A percentile compares a stretch with the other conserved stretches of the same genome.
Conservation (phyloP, 2,329 filamentous ascomycete genomes). For the Leptosphaerulina australis region DNA sequence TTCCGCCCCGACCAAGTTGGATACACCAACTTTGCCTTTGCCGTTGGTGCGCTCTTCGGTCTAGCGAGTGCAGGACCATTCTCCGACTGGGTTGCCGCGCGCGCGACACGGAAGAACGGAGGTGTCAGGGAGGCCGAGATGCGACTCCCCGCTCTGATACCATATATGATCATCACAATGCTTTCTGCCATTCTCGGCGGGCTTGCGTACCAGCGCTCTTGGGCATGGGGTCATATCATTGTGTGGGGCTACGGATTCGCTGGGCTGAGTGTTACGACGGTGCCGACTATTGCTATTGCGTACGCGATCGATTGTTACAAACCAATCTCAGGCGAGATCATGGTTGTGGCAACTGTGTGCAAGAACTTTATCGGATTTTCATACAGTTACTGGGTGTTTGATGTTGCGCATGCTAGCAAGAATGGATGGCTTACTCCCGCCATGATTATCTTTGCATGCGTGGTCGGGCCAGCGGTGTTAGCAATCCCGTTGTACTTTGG, state of each 20-base stretch:
- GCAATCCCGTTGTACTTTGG: conserved; percentile 52
- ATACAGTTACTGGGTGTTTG: conserved; percentile 52
- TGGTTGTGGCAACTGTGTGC: conserved; percentile 53
- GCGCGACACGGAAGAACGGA: conserved; percentile 58
- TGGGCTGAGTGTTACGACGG: conserved; percentile 50
- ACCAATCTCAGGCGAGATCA: conserved; percentile 54
- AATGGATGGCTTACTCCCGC: conserved; percentile 50
- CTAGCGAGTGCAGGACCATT: conserved; percentile 61
- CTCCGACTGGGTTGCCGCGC: conserved; percentile 63
- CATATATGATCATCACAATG: conserved; percentile 59
- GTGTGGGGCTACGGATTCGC: conserved; percentile 57
- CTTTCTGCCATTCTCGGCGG: conserved; percentile 57
- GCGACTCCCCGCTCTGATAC: conserved; percentile 54
- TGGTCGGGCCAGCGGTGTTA: conserved; percentile 48
- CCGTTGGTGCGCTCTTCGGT: conserved; percentile 61
- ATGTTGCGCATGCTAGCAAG: conserved; percentile 42
- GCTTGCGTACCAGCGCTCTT: conserved; percentile 56
- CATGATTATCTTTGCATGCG: conserved; percentile 54
- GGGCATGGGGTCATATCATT: conserved; percentile 58
- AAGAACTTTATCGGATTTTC: conserved; percentile 56
- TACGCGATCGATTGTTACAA: conserved; percentile 57
- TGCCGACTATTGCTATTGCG: conserved; percentile 53
- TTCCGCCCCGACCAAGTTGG: conserved; percentile 55
- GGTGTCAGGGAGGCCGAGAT: conserved; percentile 65
- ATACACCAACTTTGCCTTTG: conserved; percentile 55